Conservation (phyloP, 805 yeast genomes). For the Candida krabiensis region DNA sequence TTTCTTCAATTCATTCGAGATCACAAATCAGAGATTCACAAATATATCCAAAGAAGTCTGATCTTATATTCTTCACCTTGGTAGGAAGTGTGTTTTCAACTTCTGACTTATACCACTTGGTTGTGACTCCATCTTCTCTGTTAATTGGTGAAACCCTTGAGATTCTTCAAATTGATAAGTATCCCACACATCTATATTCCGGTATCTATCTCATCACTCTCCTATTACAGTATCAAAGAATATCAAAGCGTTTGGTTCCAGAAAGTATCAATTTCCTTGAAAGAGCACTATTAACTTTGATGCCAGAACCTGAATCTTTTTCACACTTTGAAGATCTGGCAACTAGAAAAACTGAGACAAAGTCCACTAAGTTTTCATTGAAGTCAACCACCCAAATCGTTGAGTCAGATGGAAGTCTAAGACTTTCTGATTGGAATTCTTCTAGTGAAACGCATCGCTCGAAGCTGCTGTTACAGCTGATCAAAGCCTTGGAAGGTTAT, state of each 20-base stretch:
- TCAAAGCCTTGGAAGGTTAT: conserved; percentile 34
- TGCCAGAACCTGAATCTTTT: conserved; percentile 37
- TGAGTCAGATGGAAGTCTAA: conserved; percentile 6
- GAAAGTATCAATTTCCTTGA: conserved; percentile 66
- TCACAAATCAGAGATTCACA: conserved; percentile 35
- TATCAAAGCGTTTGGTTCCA: conserved; percentile 80
- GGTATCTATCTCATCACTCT: conserved; percentile 69
- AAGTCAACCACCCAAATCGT: conserved; percentile 15
- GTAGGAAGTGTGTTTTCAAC: conserved; percentile 85
- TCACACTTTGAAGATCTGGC: conserved; percentile 18
- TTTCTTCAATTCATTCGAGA: conserved; percentile 55
- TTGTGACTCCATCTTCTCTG: conserved; percentile 80
- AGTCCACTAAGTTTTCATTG: conserved; percentile 21
- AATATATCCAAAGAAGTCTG: conserved; percentile 44
- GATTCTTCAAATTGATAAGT: conserved; percentile 39
- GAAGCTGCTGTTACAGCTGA: conserved; percentile 35
- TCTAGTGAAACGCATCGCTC: conserved; percentile 19
- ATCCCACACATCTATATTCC: conserved; percentile 38
- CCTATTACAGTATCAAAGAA: conserved; percentile 68
- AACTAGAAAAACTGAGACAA: conserved; percentile 17
- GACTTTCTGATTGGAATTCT: conserved; percentile 15
- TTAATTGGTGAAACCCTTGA: conserved; percentile 71
- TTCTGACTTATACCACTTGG: conserved; percentile 92
- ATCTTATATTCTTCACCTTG: conserved; percentile 65
- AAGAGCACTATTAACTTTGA: conserved; percentile 44